Percentiles rank a stretch among this genome's conserved stretches.
Evolutionary conservation across 306 rosid species (phyloP).

Genomic region (Begonia loranthoides): DNA sequence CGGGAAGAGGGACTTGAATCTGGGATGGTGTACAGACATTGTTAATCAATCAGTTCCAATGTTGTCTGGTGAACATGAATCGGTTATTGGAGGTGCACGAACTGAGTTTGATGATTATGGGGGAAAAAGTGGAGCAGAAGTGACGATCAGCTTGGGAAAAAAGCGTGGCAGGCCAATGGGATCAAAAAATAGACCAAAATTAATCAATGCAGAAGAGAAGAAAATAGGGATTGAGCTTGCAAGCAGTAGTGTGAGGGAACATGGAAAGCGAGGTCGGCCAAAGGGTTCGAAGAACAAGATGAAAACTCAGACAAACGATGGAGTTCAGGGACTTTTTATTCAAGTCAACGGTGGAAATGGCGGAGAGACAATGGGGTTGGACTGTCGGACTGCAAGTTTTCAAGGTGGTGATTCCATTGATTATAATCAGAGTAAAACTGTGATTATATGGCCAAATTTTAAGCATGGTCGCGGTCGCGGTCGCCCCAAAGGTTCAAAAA

Average conservation of each 20-base stretch:
- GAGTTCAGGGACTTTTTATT: background rate
- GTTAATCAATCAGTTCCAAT: conserved; percentile 11
- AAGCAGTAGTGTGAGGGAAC: background rate
- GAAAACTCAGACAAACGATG: background rate
- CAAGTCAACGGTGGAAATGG: background rate
- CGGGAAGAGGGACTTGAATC: background rate
- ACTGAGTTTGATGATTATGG: conserved; percentile 4
- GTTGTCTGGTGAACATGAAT: conserved; percentile 11
- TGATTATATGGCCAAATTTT: background rate
- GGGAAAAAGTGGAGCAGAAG: conserved; percentile 10
- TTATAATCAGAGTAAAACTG: background rate
- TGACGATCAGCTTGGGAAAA: conserved; percentile 3
- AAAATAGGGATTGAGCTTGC: background rate
- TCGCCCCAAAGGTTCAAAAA: conserved; percentile 14
- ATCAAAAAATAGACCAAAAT: background rate
- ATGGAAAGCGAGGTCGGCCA: background rate
- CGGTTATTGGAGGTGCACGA: conserved; percentile 9
- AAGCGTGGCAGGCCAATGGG: conserved; percentile 19
- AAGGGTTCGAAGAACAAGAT: background rate
- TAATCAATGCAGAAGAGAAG: background rate
- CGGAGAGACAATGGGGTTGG: background rate
- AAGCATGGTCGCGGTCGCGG: background rate
- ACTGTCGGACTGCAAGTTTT: no score
- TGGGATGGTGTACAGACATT: conserved; percentile 6
- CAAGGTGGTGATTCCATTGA: background rate